phyloP scores from a whole-genome alignment of 495 filamentous ascomycete species.

The Cryomyces antarcticus region DNA sequence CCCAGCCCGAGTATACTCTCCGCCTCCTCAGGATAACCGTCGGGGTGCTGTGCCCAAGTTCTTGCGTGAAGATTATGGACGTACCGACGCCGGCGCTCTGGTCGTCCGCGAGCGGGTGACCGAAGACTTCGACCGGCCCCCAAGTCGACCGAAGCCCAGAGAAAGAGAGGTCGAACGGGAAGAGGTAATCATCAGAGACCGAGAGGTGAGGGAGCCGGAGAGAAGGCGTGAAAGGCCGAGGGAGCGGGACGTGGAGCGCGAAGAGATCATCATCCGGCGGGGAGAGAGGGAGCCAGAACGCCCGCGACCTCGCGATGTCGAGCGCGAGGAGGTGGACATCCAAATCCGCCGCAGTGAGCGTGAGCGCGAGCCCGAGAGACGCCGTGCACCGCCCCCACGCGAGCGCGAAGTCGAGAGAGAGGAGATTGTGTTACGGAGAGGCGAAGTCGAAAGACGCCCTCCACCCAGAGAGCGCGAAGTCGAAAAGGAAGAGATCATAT shows the following conservation, averaged over 20 bases:
- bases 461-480: neutral
- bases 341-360: neutral
- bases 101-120: conserved; percentile 22
- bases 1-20: conserved; percentile 1
- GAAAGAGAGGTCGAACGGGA: conserved; percentile 13
- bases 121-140: conserved; percentile 7
- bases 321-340: conserved; percentile 8
- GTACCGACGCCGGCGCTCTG: conserved; percentile 22
- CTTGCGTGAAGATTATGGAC: conserved; percentile 31
- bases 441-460: conserved; percentile 3
- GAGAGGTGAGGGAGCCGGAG: conserved; percentile 2
- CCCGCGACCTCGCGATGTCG: neutral
- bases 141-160: conserved; percentile 7
- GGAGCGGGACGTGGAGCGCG: conserved; percentile 13
- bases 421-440: conserved; percentile 6
- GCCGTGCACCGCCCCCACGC: conserved; percentile 1
- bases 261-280: conserved; percentile 11
- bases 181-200: conserved; percentile 9
- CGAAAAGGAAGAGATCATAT: conserved; percentile 12
- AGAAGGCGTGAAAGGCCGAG: conserved; percentile 8
- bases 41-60: conserved; percentile 25
- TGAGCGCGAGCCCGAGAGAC: conserved; percentile 1
- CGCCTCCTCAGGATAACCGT: conserved; percentile 1
- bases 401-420: conserved; percentile 8
- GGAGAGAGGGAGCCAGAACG: neutral